Evolutionary conservation across 768 basidiomycete species (phyloP).

Genomic region (Vishniacozyma victoriae): DNA sequence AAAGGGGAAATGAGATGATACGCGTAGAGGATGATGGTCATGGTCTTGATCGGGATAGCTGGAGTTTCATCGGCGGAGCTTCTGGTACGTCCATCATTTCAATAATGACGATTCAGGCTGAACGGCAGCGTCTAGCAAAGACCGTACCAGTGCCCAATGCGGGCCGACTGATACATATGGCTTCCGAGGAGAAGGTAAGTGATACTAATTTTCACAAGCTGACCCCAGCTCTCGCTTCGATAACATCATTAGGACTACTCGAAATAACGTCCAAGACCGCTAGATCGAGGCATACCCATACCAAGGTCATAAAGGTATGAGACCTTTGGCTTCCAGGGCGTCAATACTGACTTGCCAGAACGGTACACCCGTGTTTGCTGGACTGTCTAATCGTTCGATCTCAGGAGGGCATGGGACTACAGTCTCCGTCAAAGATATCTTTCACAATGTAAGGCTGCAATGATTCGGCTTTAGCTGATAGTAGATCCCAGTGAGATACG

Average conservation of each 20-base stretch:
- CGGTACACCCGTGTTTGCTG: constrained; percentile 62
- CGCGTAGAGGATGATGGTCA: constrained; percentile 80
- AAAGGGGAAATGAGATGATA: constrained; percentile 62
- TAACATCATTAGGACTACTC: constrained; percentile 68
- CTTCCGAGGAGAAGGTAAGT: constrained; percentile 83
- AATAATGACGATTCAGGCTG: background rate
- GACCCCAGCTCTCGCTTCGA: constrained; percentile 68
- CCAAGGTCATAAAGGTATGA: constrained; percentile 69
- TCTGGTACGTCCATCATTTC: background rate
- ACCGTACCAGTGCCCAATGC: constrained; percentile 2
- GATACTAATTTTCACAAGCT: background rate
- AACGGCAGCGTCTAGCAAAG: constrained; percentile 13
- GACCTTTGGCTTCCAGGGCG: constrained; percentile 3
- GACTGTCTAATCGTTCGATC: constrained; percentile 69
- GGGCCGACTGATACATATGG: constrained; percentile 58
- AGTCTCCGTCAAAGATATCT: constrained; percentile 79
- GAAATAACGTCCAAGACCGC: constrained; percentile 75
- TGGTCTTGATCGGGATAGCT: constrained; percentile 65
- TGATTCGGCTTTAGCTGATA: background rate
- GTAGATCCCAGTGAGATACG: constrained; percentile 26
- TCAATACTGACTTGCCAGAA: constrained; percentile 51
- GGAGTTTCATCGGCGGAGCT: constrained; percentile 61
- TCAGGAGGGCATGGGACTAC: constrained; percentile 70
- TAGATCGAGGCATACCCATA: constrained; percentile 62
- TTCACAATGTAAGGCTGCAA: constrained; percentile 59